Evolutionary conservation across 1,284 basidiomycete genomes (phyloP).

Genomic region (Leucoagaricus sp.): DNA sequence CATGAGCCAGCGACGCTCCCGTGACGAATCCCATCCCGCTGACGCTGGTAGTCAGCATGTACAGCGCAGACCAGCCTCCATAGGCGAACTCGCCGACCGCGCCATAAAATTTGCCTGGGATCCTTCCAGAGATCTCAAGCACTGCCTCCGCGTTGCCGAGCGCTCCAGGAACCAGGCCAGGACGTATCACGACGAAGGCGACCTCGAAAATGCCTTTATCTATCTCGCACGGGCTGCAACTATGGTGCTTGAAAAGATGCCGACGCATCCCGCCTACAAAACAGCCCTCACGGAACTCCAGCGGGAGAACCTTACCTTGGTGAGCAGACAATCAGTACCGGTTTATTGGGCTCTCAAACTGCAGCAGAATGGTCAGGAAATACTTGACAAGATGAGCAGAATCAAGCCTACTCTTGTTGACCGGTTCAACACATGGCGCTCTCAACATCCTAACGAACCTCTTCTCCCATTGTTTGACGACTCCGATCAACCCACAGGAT

Average conservation of each 20-base stretch:
- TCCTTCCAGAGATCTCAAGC: conserved; percentile 49
- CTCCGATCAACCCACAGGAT: not conserved
- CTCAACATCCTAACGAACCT: conserved; percentile 24
- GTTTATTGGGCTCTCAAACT: conserved; percentile 7
- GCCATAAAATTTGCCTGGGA: conserved; percentile 52
- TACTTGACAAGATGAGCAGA: conserved; percentile 51
- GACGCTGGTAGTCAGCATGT: conserved; percentile 5
- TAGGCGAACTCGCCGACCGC: conserved; percentile 55
- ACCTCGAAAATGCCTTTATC: conserved; percentile 60
- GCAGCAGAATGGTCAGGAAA: conserved; percentile 67
- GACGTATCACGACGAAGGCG: conserved; percentile 39
- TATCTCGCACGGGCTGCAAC: conserved; percentile 62
- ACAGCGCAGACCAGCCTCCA: conserved; percentile 42
- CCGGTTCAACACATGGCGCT: conserved; percentile 51
- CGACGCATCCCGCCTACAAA: conserved; percentile 54
- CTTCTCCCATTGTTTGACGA: not conserved
- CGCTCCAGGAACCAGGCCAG: conserved; percentile 49
- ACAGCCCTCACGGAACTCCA: conserved; percentile 46
- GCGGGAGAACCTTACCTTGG: conserved; percentile 53
- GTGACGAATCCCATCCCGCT: not conserved
- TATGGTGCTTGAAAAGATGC: conserved; percentile 63
- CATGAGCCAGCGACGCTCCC: conserved; percentile 1
- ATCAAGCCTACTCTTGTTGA: conserved; percentile 53
- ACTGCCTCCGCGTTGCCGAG: conserved; percentile 57
- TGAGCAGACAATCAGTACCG: conserved; percentile 33